phyloP scores from a whole-genome alignment of 2,329 filamentous ascomycete genomes.

The Exophiala alcalophila region DNA sequence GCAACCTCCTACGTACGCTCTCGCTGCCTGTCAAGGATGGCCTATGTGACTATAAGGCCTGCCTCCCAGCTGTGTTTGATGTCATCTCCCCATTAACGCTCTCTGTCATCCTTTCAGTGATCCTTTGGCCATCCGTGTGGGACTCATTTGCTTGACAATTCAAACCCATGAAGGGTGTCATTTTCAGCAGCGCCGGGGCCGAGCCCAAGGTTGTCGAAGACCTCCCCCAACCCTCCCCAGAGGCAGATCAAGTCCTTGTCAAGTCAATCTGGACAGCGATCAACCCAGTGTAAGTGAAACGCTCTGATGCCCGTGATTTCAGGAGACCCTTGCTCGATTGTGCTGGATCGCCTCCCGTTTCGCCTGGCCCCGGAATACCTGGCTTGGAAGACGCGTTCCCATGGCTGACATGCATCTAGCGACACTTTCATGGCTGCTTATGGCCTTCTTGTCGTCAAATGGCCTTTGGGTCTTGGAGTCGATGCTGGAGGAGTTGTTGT shows the following conservation, averaged over 20 bases:
- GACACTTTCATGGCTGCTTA: constrained; percentile 32
- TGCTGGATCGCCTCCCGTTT: background rate
- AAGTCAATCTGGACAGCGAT: constrained; percentile 35
- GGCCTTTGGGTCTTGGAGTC: constrained; percentile 35
- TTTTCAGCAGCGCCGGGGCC: constrained; percentile 20
- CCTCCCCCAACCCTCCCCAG: constrained; percentile 31
- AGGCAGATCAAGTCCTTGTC: constrained; percentile 34
- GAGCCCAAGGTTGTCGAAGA: constrained; percentile 25
- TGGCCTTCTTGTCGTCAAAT: constrained; percentile 33
- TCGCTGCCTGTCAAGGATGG: no score
- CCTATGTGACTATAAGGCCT: no score
- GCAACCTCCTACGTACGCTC: no score
- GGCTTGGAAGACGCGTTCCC: background rate
- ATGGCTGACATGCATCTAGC: constrained; percentile 19
- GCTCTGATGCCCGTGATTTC: background rate
- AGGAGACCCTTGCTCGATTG: background rate
- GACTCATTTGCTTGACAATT: no score
- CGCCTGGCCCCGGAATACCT: no score
- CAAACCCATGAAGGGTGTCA: constrained; percentile 27
- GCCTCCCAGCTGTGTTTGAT: no score
- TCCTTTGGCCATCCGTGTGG: no score
- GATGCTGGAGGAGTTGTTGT: constrained; percentile 34
- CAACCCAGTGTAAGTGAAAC: constrained; percentile 34
- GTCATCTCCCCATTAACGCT: no score
- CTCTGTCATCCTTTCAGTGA: no score